phyloP scores from a whole-genome alignment of 2,329 filamentous ascomycete species.

The Aspergillus sp. region DNA sequence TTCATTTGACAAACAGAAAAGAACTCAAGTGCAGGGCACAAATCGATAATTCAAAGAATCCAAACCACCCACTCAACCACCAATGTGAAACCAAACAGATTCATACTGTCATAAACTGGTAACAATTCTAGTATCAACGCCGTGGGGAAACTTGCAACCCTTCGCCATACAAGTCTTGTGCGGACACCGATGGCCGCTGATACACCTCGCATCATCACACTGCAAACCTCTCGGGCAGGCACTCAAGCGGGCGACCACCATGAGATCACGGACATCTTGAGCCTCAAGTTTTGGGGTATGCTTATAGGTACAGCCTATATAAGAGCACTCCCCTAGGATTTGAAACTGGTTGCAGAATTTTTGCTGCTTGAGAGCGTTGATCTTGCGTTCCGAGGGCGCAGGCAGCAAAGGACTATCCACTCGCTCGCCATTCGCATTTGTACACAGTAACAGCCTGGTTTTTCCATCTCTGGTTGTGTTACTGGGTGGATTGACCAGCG shows the following conservation, averaged over 20 bases:
- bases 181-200: conserved; percentile 28
- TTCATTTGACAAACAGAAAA: no score
- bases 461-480: background rate
- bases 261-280: conserved; percentile 25
- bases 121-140: conserved; percentile 21
- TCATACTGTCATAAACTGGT: no score
- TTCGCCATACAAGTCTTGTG: conserved; percentile 11
- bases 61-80: no score
- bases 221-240: conserved; percentile 25
- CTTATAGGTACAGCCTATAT: conserved; percentile 23
- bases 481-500: background rate
- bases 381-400: conserved; percentile 15
- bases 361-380: conserved; percentile 23
- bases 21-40: no score
- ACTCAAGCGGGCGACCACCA: conserved; percentile 28
- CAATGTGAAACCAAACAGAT: no score
- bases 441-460: background rate
- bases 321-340: conserved; percentile 24
- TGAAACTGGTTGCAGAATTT: conserved; percentile 38
- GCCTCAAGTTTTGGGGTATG: conserved; percentile 23
- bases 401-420: conserved; percentile 26
- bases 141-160: conserved; percentile 26
- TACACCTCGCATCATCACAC: conserved; percentile 28
- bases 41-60: no score
- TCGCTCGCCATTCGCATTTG: conserved; percentile 10